A percentile compares a stretch with the other conserved stretches of the same genome.
Conservation (phyloP, 2,329 filamentous ascomycete genomes). For the Capronia epimyces region DNA sequence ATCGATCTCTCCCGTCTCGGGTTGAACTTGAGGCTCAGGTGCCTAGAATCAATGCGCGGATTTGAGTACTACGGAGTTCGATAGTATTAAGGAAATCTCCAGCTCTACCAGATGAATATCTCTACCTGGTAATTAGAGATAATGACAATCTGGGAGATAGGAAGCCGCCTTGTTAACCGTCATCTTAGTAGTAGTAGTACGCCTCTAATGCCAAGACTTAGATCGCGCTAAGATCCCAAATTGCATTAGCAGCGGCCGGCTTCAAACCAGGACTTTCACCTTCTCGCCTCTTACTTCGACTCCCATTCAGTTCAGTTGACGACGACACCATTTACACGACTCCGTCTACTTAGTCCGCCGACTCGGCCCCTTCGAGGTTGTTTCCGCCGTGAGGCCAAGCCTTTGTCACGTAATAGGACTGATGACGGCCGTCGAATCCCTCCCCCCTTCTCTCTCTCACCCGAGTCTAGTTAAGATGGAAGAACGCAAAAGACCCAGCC, state of each 20-base stretch:
- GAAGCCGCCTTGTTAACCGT: no score
- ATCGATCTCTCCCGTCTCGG: no score
- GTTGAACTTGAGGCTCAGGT: no score
- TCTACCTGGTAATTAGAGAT: no score
- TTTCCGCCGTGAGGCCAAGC: conserved; percentile 5
- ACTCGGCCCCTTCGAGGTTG: conserved; percentile 7
- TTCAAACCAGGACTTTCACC: conserved; percentile 1
- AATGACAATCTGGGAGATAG: no score
- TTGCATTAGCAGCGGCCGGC: not conserved
- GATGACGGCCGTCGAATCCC: conserved; percentile 80
- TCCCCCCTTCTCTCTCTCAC: conserved; percentile 65
- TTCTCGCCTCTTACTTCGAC: conserved; percentile 12
- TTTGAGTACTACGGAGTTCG: no score
- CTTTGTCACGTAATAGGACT: conserved; percentile 50
- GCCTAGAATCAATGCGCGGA: no score
- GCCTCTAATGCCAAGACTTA: not conserved
- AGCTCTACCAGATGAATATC: no score
- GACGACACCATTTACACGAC: conserved; percentile 6
- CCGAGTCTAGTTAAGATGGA: conserved; percentile 89
- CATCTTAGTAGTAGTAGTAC: no score
- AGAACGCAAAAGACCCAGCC: conserved; percentile 94
- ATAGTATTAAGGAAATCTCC: no score
- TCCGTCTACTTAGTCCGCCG: conserved; percentile 6
- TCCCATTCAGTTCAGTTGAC: conserved; percentile 1
- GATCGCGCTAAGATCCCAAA: not conserved